phyloP scores from a whole-genome alignment of 164 flowering plant species.

The Vitis rotundifolia region DNA sequence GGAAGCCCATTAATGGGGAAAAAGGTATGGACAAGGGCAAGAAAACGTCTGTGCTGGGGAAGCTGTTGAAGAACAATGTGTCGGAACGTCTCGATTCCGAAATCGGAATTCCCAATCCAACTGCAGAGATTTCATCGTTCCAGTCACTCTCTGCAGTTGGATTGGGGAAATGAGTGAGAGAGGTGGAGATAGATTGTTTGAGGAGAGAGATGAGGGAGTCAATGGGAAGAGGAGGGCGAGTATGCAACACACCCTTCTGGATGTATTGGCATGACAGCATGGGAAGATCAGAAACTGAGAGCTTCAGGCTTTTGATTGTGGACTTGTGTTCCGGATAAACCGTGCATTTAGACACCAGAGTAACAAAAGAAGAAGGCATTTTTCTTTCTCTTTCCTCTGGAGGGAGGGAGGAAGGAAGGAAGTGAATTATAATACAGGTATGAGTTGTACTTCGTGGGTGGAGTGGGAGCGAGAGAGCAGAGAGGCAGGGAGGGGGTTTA shows the following conservation, averaged over 20 bases:
- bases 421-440: not conserved
- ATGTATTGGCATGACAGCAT: conserved; percentile 95
- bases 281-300: conserved; percentile 84
- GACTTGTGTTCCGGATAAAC: conserved; percentile 43
- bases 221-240: conserved; percentile 40
- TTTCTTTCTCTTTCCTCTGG: not conserved
- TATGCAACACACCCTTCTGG: conserved; percentile 72
- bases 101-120: conserved; percentile 1
- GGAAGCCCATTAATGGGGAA: conserved; percentile 28
- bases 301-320: conserved; percentile 32
- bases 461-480: not conserved
- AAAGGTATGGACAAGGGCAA: conserved; percentile 24
- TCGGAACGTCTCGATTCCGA: not conserved
- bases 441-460: not conserved
- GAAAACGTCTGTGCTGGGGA: conserved; percentile 23
- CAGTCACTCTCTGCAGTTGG: conserved; percentile 82
- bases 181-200: conserved; percentile 43
- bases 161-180: conserved; percentile 82
- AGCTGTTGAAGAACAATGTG: conserved; percentile 8
- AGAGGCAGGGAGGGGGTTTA: conserved; percentile 3
- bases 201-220: conserved; percentile 43
- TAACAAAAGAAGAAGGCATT: conserved; percentile 54
- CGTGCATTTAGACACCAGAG: conserved; percentile 51
- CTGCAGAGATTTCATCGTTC: conserved; percentile 77
- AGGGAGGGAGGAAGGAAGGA: no score